Percentiles rank a stretch among this genome's conserved stretches.
Conservation (phyloP, 2,329 filamentous ascomycete genomes). For the Lachnellula suecica region DNA sequence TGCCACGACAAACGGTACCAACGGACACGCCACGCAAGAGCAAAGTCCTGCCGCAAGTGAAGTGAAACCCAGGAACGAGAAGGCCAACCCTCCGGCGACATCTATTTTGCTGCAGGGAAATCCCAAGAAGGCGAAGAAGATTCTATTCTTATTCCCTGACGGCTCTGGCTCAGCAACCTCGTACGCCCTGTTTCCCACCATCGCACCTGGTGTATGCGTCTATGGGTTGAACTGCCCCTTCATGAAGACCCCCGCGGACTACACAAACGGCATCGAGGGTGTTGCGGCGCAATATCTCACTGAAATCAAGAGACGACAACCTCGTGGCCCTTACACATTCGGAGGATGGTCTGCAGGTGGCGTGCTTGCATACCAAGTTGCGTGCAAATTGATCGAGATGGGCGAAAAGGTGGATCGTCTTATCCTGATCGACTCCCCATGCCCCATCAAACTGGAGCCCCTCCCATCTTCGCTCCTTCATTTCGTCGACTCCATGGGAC, state of each 20-base stretch:
- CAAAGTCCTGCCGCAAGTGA: slow-evolving; percentile 31
- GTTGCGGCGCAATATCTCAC: slow-evolving; percentile 64
- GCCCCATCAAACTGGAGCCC: slow-evolving; percentile 66
- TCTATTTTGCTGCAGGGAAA: slow-evolving; percentile 46
- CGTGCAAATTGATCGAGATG: slow-evolving; percentile 50
- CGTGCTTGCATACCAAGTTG: slow-evolving; percentile 37
- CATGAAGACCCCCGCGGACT: slow-evolving; percentile 67
- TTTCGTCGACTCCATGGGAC: slow-evolving; percentile 71
- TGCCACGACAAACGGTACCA: slow-evolving; percentile 22
- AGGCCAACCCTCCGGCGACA: slow-evolving; percentile 12
- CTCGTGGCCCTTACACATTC: slow-evolving; percentile 64
- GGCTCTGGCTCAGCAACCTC: slow-evolving; percentile 43
- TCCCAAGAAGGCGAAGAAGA: slow-evolving; percentile 43
- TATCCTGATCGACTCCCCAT: slow-evolving; percentile 66
- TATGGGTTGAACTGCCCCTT: slow-evolving; percentile 68
- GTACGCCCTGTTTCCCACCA: slow-evolving; percentile 30
- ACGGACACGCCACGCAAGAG: neutral
- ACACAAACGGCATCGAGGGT: slow-evolving; percentile 63
- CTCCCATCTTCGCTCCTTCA: slow-evolving; percentile 50
- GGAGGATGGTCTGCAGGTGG: slow-evolving; percentile 78
- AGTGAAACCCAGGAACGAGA: slow-evolving; percentile 13
- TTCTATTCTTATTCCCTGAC: slow-evolving; percentile 47
- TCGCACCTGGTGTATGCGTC: slow-evolving; percentile 47
- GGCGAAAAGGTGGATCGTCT: slow-evolving; percentile 59
- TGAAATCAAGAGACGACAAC: slow-evolving; percentile 71